These are phyloP conservation scores for Cystobasidium slooffiae DNA, from an alignment of 1,284 basidiomycete species.

Conservation along the genomic window DNA sequence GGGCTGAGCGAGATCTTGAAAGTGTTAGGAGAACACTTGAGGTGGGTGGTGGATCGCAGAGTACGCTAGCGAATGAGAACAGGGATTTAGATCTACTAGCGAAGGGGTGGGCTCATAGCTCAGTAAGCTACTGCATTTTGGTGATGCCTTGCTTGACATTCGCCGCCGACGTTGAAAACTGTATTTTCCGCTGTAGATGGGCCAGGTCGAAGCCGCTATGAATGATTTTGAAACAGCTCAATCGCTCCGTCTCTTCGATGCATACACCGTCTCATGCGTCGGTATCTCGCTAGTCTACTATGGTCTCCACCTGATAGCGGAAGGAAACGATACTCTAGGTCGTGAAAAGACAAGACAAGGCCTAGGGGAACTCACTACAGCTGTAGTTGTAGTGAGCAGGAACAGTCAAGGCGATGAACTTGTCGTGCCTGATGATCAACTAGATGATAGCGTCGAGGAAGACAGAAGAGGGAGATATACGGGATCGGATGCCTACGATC, in stretches of 20 bases:
- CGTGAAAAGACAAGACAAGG: conserved; percentile 12
- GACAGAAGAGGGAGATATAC: not conserved
- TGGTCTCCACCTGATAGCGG: conserved; percentile 3
- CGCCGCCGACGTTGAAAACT: not conserved
- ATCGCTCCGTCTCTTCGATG: conserved; percentile 30
- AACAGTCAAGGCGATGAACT: conserved; percentile 12
- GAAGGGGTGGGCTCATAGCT: conserved; percentile 48
- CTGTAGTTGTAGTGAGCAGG: conserved; percentile 24
- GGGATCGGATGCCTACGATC: conserved; percentile 32
- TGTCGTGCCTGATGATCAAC: not conserved
- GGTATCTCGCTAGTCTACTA: conserved; percentile 27
- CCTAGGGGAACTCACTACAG: conserved; percentile 20
- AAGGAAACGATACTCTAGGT: conserved; percentile 6
- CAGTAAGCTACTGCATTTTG: conserved; percentile 20
- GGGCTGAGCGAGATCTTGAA: conserved; percentile 24
- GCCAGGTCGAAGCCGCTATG: conserved; percentile 26
- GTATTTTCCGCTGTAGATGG: conserved; percentile 13
- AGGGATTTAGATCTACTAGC: conserved; percentile 48
- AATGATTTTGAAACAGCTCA: conserved; percentile 25
- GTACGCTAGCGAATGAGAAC: conserved; percentile 44
- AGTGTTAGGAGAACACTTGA: conserved; percentile 38
- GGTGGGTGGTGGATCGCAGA: conserved; percentile 11
- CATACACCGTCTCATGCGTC: conserved; percentile 33
- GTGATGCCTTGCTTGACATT: too few relatives aligned
- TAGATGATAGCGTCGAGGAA: not conserved